phyloP scores from a whole-genome alignment of 257 asterid genomes.

The Solanum clarkiae region DNA sequence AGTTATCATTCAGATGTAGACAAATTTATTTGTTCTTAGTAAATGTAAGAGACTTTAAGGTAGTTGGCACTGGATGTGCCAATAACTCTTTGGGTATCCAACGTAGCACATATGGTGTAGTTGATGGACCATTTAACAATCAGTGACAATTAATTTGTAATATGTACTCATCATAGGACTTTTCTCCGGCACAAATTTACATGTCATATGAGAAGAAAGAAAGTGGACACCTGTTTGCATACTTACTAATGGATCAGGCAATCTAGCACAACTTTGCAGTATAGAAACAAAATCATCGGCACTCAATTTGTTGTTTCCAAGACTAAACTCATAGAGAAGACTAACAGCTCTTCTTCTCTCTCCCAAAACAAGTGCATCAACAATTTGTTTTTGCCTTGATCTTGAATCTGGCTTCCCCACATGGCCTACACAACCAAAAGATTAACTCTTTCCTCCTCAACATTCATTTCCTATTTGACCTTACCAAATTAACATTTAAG shows the following conservation, averaged over 20 bases:
- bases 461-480: neutral
- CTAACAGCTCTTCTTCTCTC: conserved; percentile 56
- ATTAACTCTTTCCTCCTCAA: neutral
- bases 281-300: conserved; percentile 40
- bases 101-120: neutral
- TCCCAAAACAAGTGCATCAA: conserved; percentile 53
- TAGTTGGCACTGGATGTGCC: neutral
- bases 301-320: conserved; percentile 23
- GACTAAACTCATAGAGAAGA: conserved; percentile 43
- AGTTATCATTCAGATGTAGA: neutral
- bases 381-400: conserved; percentile 31
- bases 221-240: neutral
- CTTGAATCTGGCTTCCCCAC: conserved; percentile 8
- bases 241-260: conserved; percentile 74
- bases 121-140: neutral
- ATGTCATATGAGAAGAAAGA: neutral
- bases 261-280: conserved; percentile 55
- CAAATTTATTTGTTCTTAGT: neutral
- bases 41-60: neutral
- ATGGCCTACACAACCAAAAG: conserved; percentile 23
- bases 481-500: neutral
- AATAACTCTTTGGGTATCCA: neutral
- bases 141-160: neutral
- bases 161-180: neutral
- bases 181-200: neutral